Percentiles rank a stretch among this genome's conserved stretches.
phyloP scores from a whole-genome alignment of 2,329 filamentous ascomycete genomes.

The Penicillium sp. region DNA sequence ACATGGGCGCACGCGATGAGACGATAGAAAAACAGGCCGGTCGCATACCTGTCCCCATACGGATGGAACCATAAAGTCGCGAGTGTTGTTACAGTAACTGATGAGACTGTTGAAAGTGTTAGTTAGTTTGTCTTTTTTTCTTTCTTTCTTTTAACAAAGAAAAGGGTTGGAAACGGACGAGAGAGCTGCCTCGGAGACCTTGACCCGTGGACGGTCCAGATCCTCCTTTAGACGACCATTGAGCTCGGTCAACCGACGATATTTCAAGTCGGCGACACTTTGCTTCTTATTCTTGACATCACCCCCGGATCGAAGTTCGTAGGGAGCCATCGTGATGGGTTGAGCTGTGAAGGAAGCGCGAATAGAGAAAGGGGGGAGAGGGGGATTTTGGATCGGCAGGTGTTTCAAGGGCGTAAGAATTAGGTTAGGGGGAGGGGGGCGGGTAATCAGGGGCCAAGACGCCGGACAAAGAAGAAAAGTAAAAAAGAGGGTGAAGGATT shows the following conservation, averaged over 20 bases:
- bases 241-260: constrained; percentile 91
- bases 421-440: constrained; percentile 1
- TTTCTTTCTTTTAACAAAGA: neutral
- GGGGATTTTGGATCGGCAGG: constrained; percentile 12
- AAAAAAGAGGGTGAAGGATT: constrained; percentile 5
- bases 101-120: constrained; percentile 69
- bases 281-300: constrained; percentile 89
- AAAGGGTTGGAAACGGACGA: constrained; percentile 58
- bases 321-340: constrained; percentile 55
- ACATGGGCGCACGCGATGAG: constrained; percentile 6
- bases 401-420: constrained; percentile 11
- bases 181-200: constrained; percentile 88
- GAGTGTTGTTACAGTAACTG: constrained; percentile 94
- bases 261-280: constrained; percentile 97
- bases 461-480: neutral
- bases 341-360: constrained; percentile 14
- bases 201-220: constrained; percentile 90
- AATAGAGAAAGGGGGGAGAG: constrained; percentile 20
- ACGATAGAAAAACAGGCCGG: constrained; percentile 4
- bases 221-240: constrained; percentile 96
- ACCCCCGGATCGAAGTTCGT: constrained; percentile 65
- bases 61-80: constrained; percentile 98
- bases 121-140: constrained; percentile 4
- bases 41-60: constrained; percentile 77
- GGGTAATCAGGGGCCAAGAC: constrained; percentile 11